Base-by-base conservation (phyloP, 2,329 filamentous ascomycete genomes). In the Sclerotinia borealis region DNA sequence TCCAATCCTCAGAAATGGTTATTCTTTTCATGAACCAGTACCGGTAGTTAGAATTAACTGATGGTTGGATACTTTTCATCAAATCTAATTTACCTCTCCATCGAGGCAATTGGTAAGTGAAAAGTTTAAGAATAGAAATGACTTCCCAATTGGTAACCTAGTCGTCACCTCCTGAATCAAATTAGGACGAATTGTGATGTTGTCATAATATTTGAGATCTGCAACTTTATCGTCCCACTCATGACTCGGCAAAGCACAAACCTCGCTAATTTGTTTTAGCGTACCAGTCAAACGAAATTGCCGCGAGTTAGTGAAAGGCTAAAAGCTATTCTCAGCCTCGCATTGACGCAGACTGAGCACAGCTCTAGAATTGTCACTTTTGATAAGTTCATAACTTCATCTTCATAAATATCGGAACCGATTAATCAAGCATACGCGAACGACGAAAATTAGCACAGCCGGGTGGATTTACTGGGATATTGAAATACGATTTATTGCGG, bases 291-390 rank as follows among this genome's bases (percentile, higher is more conserved):
- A 43, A 37, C 52, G 52, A 43, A 15, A 37, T 55, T 55, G 52
- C 27, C 37, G 52, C 52, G 25, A 22, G 3, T 5, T 29, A 15
- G 17, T 19, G 39, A 31, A 9, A 55, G 19, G 45, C 58, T 37
- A 31, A 17, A 59, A 36, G 56, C 29, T 31, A 54, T 43, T 31
- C 58, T 52, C 58, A 61, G 47, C 58, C 58, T 61, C 43, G 47
- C 36, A 60, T 31, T 52, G 36, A 41, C 58, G 27, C 29, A 52
- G 34, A 15, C 37, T 15, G n/a, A 19, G 43, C 19, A 47, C 10
- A 17, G 13, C 7, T 47, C 2, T 52, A 13, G 9, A 48, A 19
- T 6, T 34, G n/a, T n/a, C n/a, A n/a, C n/a, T n/a, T n/a, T n/a
- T n/a, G n/a, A n/a, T n/a, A 13, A 39, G 25, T 34, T 13, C 22